Conservation (phyloP, 768 basidiomycete genomes). For the Pleurotus eryngii region DNA sequence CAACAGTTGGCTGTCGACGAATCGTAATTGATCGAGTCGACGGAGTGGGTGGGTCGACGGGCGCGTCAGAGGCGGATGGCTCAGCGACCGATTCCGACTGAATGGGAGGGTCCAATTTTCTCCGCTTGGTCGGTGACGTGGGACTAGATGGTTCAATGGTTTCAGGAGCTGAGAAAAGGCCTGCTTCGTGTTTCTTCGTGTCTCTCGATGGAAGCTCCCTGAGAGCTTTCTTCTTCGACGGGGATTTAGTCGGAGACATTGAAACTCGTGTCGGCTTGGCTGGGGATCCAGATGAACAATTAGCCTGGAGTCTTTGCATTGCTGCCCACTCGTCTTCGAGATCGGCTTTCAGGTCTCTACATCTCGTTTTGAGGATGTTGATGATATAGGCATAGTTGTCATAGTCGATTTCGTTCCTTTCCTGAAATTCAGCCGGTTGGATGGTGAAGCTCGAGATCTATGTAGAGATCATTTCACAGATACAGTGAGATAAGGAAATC, state of each 20-base stretch:
- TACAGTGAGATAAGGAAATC: no score
- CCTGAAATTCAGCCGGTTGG: constrained; percentile 17
- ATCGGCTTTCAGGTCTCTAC: constrained; percentile 16
- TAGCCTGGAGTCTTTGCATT: constrained; percentile 12
- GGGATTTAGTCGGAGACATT: constrained; percentile 14
- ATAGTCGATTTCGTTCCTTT: constrained; percentile 18
- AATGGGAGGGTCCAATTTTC: constrained; percentile 23
- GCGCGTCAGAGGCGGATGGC: constrained; percentile 4
- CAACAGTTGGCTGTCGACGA: constrained; percentile 2
- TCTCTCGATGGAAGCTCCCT: constrained; percentile 34
- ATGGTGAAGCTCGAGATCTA: neutral
- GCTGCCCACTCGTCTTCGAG: constrained; percentile 16
- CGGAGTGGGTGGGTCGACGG: neutral
- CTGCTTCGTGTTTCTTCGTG: constrained; percentile 33
- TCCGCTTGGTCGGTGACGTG: constrained; percentile 41
- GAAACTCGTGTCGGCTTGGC: constrained; percentile 21
- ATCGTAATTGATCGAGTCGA: neutral
- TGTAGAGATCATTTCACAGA: neutral
- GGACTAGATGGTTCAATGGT: constrained; percentile 23
- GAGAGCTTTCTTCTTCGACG: constrained; percentile 6
- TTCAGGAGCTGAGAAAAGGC: constrained; percentile 18
- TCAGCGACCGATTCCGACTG: constrained; percentile 15
- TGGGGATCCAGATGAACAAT: constrained; percentile 17
- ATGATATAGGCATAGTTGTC: constrained; percentile 21
- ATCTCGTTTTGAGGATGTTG: constrained; percentile 20